Base-by-base conservation (phyloP, 2,329 filamentous ascomycete species). In the Geosmithia morbida region DNA sequence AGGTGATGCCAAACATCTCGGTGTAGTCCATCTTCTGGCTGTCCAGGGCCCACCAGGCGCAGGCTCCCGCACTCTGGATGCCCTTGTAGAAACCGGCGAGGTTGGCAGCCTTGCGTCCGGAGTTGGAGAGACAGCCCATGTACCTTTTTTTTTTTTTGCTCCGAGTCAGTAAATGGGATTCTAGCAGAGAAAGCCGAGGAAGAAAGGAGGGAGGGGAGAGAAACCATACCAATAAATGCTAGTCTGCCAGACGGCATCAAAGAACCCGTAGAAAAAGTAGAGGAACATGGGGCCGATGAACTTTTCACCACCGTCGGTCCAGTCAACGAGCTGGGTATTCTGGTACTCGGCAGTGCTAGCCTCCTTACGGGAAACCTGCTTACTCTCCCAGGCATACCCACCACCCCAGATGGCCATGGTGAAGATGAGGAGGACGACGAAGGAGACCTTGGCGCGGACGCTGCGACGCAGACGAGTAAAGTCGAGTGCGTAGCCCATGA, bases 101-200 rank as follows among this genome's bases (percentile, higher is more conserved):
- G 70, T 96, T 95, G 67, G 90, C 89, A 26, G 90, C 77, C 64
- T 88, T 90, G 63, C 89, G 87, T 51, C 85, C 80, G 52, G 90
- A 94, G 76, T 97, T 97, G 60, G 86, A 89, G 42, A 96, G 73
- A 7, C 89, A 79, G 46, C 90, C 90, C 84, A 97, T 95, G 69
- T 84, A 89, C 33, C 33, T 37, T 5, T 16, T 13, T 16, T 3
- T 30, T 6, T 6, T 11, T 30, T n/a, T n/a, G n/a, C 4, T 26
- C 22, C 22, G 22, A 26, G 33, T 37, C 13, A 37, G 33, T 37
- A 37, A 7, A 37, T 16, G 14, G 13, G 13, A 37, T 7, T 11
- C 10, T 37, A 11, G 14, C 13, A 11, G 14, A 37, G 33, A 30
- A 30, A 30, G 6, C n/a, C n/a, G n/a, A 30, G 29, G 29, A 30